Conservation (phyloP, 257 asterid genomes). For the Cinchona pubescens region DNA sequence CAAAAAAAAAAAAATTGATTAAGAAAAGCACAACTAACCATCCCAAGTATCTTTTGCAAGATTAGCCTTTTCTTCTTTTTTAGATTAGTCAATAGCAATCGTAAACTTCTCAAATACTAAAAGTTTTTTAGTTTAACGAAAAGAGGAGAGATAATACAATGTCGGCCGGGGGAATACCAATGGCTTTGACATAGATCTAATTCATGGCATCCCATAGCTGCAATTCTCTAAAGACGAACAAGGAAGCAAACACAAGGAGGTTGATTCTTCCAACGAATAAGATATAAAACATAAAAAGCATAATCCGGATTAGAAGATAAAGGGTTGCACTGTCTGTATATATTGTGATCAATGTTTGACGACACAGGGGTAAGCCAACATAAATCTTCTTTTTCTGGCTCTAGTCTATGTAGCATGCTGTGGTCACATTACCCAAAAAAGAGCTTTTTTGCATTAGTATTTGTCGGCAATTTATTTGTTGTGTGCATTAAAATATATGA, state of each 20-base stretch:
- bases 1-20: too few relatives aligned
- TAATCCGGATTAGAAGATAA: conserved; percentile 9
- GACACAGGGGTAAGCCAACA: conserved; percentile 14
- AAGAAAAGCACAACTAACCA: too few relatives aligned
- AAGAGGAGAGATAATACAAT: neutral
- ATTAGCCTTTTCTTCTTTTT: too few relatives aligned
- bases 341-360: conserved; percentile 11
- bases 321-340: conserved; percentile 25
- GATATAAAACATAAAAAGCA: conserved; percentile 8
- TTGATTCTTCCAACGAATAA: conserved; percentile 21
- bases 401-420: neutral
- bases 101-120: too few relatives aligned
- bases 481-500: too few relatives aligned
- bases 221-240: neutral
- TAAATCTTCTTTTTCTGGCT: neutral
- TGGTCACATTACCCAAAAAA: neutral
- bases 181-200: neutral
- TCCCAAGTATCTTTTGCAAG: too few relatives aligned
- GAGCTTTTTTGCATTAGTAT: neutral
- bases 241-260: conserved; percentile 15
- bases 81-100: too few relatives aligned
- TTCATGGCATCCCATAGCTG: too few relatives aligned
- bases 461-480: too few relatives aligned
- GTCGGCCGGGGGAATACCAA: neutral
- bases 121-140: too few relatives aligned